phyloP scores from a whole-genome alignment of 106 monocot genomes.

The Posidonia australis region DNA sequence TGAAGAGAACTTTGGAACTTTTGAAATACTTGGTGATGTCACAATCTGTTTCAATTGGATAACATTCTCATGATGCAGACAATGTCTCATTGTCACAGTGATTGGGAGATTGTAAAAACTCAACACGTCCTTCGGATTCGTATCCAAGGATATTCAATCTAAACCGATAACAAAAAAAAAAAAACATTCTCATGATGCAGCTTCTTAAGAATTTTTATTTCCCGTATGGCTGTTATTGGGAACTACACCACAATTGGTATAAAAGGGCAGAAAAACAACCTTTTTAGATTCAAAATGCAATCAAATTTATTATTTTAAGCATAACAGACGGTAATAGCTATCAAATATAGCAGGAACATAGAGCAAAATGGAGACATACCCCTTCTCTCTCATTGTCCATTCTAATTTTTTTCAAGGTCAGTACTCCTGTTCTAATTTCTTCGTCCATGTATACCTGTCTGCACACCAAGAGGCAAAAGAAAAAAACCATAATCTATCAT shows the following conservation, averaged over 20 bases:
- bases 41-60: conserved; percentile 95
- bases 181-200: too few relatives aligned
- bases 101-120: too few relatives aligned
- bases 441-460: conserved; percentile 96
- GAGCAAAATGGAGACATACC: conserved; percentile 24
- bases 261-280: not conserved
- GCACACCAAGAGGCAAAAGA: conserved; percentile 1
- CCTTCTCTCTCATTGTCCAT: conserved; percentile 99
- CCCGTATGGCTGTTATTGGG: conserved; percentile 90
- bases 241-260: conserved; percentile 40
- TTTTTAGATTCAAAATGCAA: not conserved
- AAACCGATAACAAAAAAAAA: too few relatives aligned
- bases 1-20: not conserved
- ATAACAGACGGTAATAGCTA: too few relatives aligned
- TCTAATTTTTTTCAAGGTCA: conserved; percentile 89
- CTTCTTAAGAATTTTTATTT: conserved; percentile 98
- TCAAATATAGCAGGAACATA: not conserved
- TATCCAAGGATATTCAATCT: too few relatives aligned
- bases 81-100: too few relatives aligned
- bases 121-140: too few relatives aligned
- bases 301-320: not conserved
- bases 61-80: too few relatives aligned
- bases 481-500: not conserved
- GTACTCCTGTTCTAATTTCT: conserved; percentile 82
- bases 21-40: conserved; percentile 64